Base-by-base conservation (phyloP, 129 eudicot species). In the Lonicera japonica region DNA sequence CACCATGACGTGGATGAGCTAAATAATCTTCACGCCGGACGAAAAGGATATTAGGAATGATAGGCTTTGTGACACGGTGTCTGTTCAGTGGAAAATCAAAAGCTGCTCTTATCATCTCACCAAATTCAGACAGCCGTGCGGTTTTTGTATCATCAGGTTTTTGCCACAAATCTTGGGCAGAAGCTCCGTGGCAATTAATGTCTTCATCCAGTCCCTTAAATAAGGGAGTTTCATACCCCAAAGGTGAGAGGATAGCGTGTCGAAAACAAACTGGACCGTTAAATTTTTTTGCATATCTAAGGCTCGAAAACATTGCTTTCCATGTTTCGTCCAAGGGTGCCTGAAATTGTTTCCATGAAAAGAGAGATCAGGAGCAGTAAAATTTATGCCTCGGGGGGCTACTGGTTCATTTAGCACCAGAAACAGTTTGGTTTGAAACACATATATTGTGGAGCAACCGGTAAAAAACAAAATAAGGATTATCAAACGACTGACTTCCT, bases 1-100 rank as follows among this genome's bases (percentile, higher is more conserved):
- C 99, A 75, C 75, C 95, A 54, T 94, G 99, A 47, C 99, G 91
- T 6, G 99, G 99, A 61, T 94, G 99, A 21, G 99, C 96, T 24
- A 85, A 45, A 58, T 94, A 94, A 75, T 94, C 95, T 74, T 94
- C 99, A 8, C 99, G 95, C n/a, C 99, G 72, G 24, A 94, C 87
- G 52, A 94, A 85, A 25, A 94, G 79, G 52, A 94, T 78, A 65
- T 85, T 88, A 38, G 54, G 80, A 58, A 65, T 47, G 20, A 58
- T 65, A 11, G 89, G 63, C 60, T 75, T 80, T 8, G 71, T 53
- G 22, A 9, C 60, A 17, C 54, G 78, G 18, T 74, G 82, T 60
- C 64, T 78, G 45, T 88, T 80, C 60, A 88, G 73, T 11, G 96
- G 96, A 40, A 88, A 80, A 4, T 78, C 83, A 40, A 94, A 88